Evolutionary conservation across 805 yeast species (phyloP), one percentile per base, ranked within the genome.

Genomic region (Candida anglica): DNA sequence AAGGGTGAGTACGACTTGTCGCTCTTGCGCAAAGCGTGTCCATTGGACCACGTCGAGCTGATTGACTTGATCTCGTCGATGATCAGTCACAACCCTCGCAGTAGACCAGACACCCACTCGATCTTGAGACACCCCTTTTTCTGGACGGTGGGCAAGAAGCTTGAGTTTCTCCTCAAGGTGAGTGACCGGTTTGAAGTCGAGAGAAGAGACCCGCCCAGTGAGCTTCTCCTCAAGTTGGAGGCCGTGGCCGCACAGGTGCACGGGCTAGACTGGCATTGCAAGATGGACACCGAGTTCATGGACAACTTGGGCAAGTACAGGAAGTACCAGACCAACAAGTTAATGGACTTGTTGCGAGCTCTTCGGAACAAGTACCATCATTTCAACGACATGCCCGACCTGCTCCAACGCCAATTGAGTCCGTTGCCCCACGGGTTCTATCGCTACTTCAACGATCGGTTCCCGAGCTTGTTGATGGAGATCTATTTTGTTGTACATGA

Each of bases 291-390:
- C n/a, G 63, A 68, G 11, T 85, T 91, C 49, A 70, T 86, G 63
- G 85, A 81, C 19, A 88, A 91, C 51, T 67, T 93, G 43, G 96
- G 95, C 14, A 86, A 86, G 52, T 93, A 87, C 55, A 73, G 99
- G 46, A 89, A 87, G 56, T 93, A 93, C 56, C 81, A 82, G 43
- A 74, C 83, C 0, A 77, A 73, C 37, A 84, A 79, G 47, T 59
- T 93, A 29, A 77, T 88, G 79, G 98, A 93, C 55, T 61, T 93
- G 33, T 60, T 93, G 38, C 68, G 99, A 38, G 96, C 96, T 0
- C 58, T 93, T 46, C 71, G 99, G 48, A 93, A 93, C 63, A 93
- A 93, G 57, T 82, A 86, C 50, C 98, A 93, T 56, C 99, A 93
- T 56, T 91, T 74, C 56, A 87, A 87, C 60, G 98, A 93, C 55